Percentiles rank a stretch among this genome's conserved stretches.
These are phyloP conservation scores for Botrytis tulipae DNA, from an alignment of 2,329 filamentous ascomycete species.

Conservation along the genomic window DNA sequence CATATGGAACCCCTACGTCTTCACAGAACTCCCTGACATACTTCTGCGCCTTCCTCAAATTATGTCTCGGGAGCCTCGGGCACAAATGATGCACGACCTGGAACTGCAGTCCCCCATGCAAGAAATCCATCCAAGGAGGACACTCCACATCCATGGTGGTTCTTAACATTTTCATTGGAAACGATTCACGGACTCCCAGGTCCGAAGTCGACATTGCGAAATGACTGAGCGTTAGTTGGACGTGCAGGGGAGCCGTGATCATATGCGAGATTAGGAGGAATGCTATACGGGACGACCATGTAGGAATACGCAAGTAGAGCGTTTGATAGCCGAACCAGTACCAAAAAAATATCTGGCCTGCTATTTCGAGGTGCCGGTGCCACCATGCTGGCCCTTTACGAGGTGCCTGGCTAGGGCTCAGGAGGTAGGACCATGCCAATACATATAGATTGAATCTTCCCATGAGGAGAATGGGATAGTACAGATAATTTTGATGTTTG, in stretches of 20 bases:
- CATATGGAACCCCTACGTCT: not conserved
- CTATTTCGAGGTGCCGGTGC: conserved; percentile 79
- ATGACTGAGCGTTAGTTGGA: too few relatives aligned
- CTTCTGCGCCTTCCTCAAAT: conserved; percentile 61
- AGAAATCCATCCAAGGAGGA: conserved; percentile 79
- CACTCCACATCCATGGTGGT: conserved; percentile 95
- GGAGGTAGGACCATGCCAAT: conserved; percentile 75
- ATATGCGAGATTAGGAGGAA: too few relatives aligned
- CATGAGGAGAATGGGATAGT: conserved; percentile 77
- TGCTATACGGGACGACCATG: too few relatives aligned
- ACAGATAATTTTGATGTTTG: conserved; percentile 74
- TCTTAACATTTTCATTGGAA: conserved; percentile 84
- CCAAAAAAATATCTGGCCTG: too few relatives aligned
- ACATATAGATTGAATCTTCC: conserved; percentile 86
- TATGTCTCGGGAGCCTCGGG: conserved; percentile 80
- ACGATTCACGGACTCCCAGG: too few relatives aligned
- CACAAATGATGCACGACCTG: conserved; percentile 86
- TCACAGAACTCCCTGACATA: not conserved
- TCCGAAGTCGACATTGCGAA: too few relatives aligned
- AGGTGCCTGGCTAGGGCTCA: conserved; percentile 64
- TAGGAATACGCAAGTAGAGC: too few relatives aligned
- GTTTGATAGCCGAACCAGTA: too few relatives aligned
- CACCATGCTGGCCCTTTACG: conserved; percentile 75
- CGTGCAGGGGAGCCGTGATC: too few relatives aligned
- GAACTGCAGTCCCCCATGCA: conserved; percentile 86